phyloP scores from a whole-genome alignment of 2,329 filamentous ascomycete genomes.

The Acephala macrosclerotiorum region DNA sequence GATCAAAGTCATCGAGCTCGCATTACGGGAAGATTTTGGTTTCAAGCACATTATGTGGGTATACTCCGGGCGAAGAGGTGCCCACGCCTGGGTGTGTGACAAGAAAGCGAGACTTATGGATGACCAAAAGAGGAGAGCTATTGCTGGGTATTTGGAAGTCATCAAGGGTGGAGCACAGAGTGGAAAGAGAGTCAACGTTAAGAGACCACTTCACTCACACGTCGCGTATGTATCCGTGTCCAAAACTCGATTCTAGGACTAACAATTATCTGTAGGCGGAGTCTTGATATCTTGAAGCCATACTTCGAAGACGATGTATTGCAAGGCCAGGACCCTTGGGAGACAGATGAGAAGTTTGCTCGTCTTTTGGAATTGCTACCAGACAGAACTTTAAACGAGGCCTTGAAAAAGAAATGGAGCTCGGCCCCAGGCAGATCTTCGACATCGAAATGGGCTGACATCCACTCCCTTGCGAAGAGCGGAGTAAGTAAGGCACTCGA shows the following conservation, averaged over 20 bases:
- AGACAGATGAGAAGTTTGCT: constrained; percentile 71
- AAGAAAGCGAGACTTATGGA: constrained; percentile 84
- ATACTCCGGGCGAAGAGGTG: constrained; percentile 94
- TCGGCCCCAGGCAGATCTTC: constrained; percentile 80
- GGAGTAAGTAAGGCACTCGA: constrained; percentile 78
- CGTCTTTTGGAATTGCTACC: constrained; percentile 86
- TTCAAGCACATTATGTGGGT: constrained; percentile 99
- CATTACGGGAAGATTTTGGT: constrained; percentile 91
- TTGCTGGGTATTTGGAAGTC: constrained; percentile 90
- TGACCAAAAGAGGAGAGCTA: constrained; percentile 82
- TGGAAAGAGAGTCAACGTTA: constrained; percentile 85
- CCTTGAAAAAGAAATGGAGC: constrained; percentile 90
- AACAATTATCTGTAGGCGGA: constrained; percentile 62
- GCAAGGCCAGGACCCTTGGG: constrained; percentile 86
- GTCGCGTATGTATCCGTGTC: constrained; percentile 62
- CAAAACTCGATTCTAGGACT: neutral
- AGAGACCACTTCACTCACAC: constrained; percentile 89
- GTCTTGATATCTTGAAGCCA: constrained; percentile 81
- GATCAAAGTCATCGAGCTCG: constrained; percentile 89
- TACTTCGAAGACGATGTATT: constrained; percentile 88
- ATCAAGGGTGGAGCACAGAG: constrained; percentile 86
- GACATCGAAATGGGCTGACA: constrained; percentile 90
- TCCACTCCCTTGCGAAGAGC: constrained; percentile 82
- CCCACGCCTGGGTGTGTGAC: constrained; percentile 98
- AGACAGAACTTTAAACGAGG: constrained; percentile 77